These are phyloP conservation scores for Serendipita sp. DNA, from an alignment of 768 basidiomycete species.

Conservation along the genomic window DNA sequence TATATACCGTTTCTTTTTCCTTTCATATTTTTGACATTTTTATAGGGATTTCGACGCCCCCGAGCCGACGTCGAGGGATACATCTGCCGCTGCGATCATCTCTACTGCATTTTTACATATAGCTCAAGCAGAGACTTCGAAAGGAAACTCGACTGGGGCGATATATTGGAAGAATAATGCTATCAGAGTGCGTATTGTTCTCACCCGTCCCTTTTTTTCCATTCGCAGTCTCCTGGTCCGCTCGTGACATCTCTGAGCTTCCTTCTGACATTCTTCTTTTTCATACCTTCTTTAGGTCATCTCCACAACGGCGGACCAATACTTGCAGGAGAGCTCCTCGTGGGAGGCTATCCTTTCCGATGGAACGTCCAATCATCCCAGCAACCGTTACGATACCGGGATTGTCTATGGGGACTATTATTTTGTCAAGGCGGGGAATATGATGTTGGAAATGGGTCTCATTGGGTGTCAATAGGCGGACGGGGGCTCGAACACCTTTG, in stretches of 20 bases:
- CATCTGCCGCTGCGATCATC: slow-evolving; percentile 10
- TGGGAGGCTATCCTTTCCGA: slow-evolving; percentile 53
- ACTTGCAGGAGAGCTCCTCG: slow-evolving; percentile 32
- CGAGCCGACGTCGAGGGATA: slow-evolving; percentile 1
- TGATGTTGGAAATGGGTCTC: slow-evolving; percentile 5
- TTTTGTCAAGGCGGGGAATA: slow-evolving; percentile 25
- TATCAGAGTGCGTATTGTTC: too few relatives aligned
- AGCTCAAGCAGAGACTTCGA: slow-evolving; percentile 1
- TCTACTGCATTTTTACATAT: slow-evolving; percentile 6
- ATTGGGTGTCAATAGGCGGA: not conserved
- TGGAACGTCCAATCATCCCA: slow-evolving; percentile 45
- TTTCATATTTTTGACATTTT: not conserved
- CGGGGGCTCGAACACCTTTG: too few relatives aligned
- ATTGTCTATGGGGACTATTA: slow-evolving; percentile 52
- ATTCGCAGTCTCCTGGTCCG: too few relatives aligned
- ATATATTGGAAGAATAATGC: not conserved
- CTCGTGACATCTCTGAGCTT: too few relatives aligned
- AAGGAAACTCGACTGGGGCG: slow-evolving; percentile 2
- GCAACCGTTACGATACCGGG: slow-evolving; percentile 26
- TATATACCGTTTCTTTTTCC: not conserved
- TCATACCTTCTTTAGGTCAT: slow-evolving; percentile 23
- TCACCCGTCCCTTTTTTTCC: too few relatives aligned
- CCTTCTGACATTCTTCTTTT: not conserved
- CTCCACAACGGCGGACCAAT: slow-evolving; percentile 29
- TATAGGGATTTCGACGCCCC: slow-evolving; percentile 11